Conservation (phyloP, 441 rosid species). For the Syzygium syzygioides region DNA sequence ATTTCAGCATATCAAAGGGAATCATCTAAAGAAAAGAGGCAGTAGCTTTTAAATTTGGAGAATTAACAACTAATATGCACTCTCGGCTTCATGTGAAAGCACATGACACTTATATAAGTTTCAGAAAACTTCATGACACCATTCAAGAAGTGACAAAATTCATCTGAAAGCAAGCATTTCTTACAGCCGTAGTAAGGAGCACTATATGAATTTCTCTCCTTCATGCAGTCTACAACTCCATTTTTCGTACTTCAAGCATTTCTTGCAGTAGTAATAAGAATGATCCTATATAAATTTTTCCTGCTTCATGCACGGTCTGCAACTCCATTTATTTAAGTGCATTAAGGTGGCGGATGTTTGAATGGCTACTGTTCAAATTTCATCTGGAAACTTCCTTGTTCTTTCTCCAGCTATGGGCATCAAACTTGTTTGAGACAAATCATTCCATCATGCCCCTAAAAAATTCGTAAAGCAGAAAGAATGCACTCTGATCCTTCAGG, state of each 20-base stretch:
- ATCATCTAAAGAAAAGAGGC: not conserved
- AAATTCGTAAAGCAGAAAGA: not conserved
- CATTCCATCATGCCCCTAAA: not conserved
- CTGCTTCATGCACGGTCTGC: not conserved
- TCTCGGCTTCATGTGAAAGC: not conserved
- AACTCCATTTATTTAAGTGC: not conserved
- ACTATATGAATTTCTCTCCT: not conserved
- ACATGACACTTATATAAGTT: not conserved
- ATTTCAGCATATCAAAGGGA: not conserved
- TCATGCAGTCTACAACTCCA: not conserved
- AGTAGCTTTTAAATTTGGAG: not conserved
- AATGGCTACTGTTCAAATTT: not conserved
- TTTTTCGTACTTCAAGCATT: not conserved
- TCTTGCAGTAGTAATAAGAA: not conserved
- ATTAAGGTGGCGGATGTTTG: not conserved
- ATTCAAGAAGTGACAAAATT: not conserved
- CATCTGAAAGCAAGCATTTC: not conserved
- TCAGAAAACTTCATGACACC: not conserved
- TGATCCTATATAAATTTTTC: not conserved
- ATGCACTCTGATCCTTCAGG: not conserved
- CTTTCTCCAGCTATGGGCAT: not conserved
- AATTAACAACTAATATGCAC: not conserved
- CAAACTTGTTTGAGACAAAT: not conserved
- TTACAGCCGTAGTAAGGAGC: not conserved
- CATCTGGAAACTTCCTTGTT: not conserved